These are phyloP conservation scores for Boletus pseudo-olivaceus DNA, from an alignment of 768 basidiomycete genomes.

Conservation along the genomic window DNA sequence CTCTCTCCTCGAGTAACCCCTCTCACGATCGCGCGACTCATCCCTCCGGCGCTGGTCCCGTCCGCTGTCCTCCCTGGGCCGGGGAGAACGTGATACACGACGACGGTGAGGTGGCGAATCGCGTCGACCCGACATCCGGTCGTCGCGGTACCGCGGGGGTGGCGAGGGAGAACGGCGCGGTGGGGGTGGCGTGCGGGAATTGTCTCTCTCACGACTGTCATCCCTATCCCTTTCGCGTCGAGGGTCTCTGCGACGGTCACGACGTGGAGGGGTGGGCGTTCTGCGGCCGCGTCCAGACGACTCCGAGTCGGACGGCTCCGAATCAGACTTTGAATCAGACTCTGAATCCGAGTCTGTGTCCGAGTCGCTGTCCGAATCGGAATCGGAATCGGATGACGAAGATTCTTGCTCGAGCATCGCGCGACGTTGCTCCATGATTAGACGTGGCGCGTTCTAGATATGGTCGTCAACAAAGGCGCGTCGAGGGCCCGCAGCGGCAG, in stretches of 20 bases:
- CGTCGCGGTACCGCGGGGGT: slow-evolving; percentile 24
- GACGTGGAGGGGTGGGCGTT: slow-evolving; percentile 33
- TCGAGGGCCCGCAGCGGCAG: neutral
- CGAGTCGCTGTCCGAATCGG: slow-evolving; percentile 33
- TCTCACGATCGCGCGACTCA: slow-evolving; percentile 24
- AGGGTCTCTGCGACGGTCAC: slow-evolving; percentile 18
- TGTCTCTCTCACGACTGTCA: slow-evolving; percentile 25
- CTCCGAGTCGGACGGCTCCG: slow-evolving; percentile 37
- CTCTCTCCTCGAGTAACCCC: slow-evolving; percentile 17
- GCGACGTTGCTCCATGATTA: slow-evolving; percentile 93
- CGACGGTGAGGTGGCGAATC: slow-evolving; percentile 26
- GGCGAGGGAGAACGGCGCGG: slow-evolving; percentile 27
- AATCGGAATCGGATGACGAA: slow-evolving; percentile 40
- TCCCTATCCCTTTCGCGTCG: slow-evolving; percentile 10
- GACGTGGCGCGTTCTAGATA: slow-evolving; percentile 77
- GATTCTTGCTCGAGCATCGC: slow-evolving; percentile 75
- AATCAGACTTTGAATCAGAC: slow-evolving; percentile 38
- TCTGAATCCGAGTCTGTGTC: slow-evolving; percentile 36
- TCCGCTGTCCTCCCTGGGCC: slow-evolving; percentile 16
- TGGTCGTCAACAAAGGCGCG: slow-evolving; percentile 1
- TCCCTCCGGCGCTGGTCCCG: slow-evolving; percentile 25
- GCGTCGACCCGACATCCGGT: slow-evolving; percentile 20
- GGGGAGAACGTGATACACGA: slow-evolving; percentile 22
- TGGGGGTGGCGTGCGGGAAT: slow-evolving; percentile 35
- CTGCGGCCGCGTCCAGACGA: slow-evolving; percentile 33